These are phyloP conservation scores for Yarrowia yakushimensis DNA, from an alignment of 805 yeast species.

Conservation along the genomic window DNA sequence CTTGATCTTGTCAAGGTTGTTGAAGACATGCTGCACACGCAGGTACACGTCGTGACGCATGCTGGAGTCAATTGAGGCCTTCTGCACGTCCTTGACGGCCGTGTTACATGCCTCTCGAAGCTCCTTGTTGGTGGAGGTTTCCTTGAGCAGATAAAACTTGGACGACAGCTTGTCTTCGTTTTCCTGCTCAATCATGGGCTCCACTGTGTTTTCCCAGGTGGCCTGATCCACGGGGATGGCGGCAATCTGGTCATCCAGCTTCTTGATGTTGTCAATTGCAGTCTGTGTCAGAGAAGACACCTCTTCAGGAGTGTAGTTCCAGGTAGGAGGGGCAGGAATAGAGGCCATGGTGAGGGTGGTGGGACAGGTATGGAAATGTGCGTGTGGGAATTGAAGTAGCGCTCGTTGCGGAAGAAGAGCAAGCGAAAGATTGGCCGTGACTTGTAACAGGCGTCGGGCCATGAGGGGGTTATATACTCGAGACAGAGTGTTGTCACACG, in stretches of 20 bases:
- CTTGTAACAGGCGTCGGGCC: conserved; percentile 15
- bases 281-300: conserved; percentile 45
- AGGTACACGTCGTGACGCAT: conserved; percentile 63
- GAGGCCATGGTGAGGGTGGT: neutral
- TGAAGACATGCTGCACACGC: conserved; percentile 53
- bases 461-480: neutral
- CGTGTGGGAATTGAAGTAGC: neutral
- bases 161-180: conserved; percentile 48
- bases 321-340: conserved; percentile 42
- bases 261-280: conserved; percentile 45
- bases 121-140: conserved; percentile 60
- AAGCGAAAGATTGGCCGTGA: conserved; percentile 8
- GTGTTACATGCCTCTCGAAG: conserved; percentile 66
- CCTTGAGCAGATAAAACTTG: conserved; percentile 64
- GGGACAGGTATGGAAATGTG: neutral
- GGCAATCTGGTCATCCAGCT: conserved; percentile 54
- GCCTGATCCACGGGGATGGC: conserved; percentile 43
- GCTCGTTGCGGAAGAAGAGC: conserved; percentile 11
- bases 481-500: neutral
- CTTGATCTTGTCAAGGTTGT: conserved; percentile 28
- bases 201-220: conserved; percentile 53
- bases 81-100: conserved; percentile 56
- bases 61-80: conserved; percentile 59
- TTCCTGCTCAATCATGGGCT: conserved; percentile 50
- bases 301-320: conserved; percentile 58